Percentiles rank a stretch among this genome's conserved stretches.
phyloP scores from a whole-genome alignment of 257 asterid genomes.

The Galeopsis tetrahit region DNA sequence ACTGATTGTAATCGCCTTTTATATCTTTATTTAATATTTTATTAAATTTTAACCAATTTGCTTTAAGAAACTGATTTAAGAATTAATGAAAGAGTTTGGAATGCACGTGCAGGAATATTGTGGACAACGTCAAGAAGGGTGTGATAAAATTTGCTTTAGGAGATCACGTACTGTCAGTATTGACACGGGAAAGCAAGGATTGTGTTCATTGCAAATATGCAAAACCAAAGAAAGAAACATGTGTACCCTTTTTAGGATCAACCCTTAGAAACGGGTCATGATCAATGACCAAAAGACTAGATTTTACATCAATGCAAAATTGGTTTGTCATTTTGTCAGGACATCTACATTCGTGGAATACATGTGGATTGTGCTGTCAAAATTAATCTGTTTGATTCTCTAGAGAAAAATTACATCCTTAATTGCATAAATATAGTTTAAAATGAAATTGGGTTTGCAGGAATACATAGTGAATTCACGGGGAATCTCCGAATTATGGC shows the following conservation, averaged over 20 bases:
- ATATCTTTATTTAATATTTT: too few species aligned
- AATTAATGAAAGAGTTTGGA: too few species aligned
- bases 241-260: slow-evolving; percentile 33
- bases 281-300: slow-evolving; percentile 54
- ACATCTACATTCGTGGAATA: slow-evolving; percentile 72
- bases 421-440: background rate
- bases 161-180: slow-evolving; percentile 73
- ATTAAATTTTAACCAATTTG: background rate
- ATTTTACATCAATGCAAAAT: slow-evolving; percentile 63
- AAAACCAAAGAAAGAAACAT: slow-evolving; percentile 60
- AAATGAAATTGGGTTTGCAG: slow-evolving; percentile 34
- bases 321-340: slow-evolving; percentile 70
- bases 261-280: slow-evolving; percentile 70
- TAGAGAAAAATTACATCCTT: slow-evolving; percentile 38
- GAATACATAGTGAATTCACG: slow-evolving; percentile 61
- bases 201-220: slow-evolving; percentile 63
- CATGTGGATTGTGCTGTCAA: slow-evolving; percentile 70
- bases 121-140: slow-evolving; percentile 78
- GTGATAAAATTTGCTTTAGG: slow-evolving; percentile 63
- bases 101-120: slow-evolving; percentile 45
- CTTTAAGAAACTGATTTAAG: too few species aligned
- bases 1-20: too few species aligned
- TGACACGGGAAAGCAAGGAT: slow-evolving; percentile 73
- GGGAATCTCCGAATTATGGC: slow-evolving; percentile 34
- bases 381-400: slow-evolving; percentile 33